phyloP scores from a whole-genome alignment of 2,329 filamentous ascomycete species.

The Teratosphaeria viscida region DNA sequence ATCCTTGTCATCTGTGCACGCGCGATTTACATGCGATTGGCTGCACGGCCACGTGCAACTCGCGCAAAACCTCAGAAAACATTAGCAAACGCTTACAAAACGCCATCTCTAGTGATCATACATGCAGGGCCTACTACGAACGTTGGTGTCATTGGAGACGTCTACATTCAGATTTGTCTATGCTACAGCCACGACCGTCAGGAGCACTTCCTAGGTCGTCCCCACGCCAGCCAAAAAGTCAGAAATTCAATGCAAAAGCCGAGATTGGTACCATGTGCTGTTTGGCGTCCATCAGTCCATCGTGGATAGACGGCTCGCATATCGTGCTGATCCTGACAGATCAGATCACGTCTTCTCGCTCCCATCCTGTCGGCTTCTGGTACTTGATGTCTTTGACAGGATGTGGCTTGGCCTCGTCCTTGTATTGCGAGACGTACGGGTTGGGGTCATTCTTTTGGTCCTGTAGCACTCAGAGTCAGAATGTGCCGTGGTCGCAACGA shows the following conservation, averaged over 20 bases:
- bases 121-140: background rate
- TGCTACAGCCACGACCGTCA: background rate
- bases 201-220: background rate
- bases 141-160: background rate
- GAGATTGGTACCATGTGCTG: background rate
- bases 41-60: background rate
- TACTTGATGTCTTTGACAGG: constrained; percentile 58
- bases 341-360: constrained; percentile 66
- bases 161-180: background rate
- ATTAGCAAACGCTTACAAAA: background rate
- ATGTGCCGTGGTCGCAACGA: background rate
- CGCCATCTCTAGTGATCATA: background rate
- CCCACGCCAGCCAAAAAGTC: background rate
- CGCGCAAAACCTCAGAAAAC: background rate
- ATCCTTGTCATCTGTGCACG: background rate
- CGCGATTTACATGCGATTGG: background rate
- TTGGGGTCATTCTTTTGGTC: constrained; percentile 59
- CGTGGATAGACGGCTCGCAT: background rate
- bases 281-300: background rate
- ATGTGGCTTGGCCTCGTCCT: constrained; percentile 55
- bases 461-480: background rate
- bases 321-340: background rate
- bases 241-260: background rate
- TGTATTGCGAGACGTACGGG: constrained; percentile 78
- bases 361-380: constrained; percentile 64